Evolutionary conservation across 306 rosid genomes (phyloP).

Genomic region (Ormosia emarginata): DNA sequence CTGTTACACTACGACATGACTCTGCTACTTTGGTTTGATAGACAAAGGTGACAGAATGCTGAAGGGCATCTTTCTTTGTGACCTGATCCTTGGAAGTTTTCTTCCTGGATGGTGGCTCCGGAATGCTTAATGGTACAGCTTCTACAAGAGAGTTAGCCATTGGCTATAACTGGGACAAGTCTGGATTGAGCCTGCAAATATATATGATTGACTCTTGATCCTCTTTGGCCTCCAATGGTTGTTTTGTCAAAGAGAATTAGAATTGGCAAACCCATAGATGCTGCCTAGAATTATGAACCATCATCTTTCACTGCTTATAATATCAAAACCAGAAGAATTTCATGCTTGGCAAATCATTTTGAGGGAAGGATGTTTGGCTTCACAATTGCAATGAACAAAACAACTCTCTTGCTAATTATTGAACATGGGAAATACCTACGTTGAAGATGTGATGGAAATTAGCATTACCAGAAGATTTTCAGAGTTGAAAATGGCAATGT

Average conservation of each 20-base stretch:
- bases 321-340: conserved; percentile 7
- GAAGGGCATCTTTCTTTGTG: conserved; percentile 6
- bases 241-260: not conserved
- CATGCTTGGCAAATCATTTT: not conserved
- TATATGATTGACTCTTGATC: not conserved
- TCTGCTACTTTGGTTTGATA: conserved; percentile 45
- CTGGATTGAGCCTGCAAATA: conserved; percentile 10
- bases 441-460: not conserved
- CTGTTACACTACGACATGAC: conserved; percentile 16
- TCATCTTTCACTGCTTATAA: not conserved
- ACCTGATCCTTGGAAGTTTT: conserved; percentile 4
- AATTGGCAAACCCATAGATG: conserved; percentile 1
- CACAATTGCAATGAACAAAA: not conserved
- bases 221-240: conserved; percentile 9
- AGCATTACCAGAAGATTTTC: not conserved
- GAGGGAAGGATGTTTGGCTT: not conserved
- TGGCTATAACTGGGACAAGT: not conserved
- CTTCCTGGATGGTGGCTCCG: conserved; percentile 15
- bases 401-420: not conserved
- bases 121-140: conserved; percentile 24
- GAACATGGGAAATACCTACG: not conserved
- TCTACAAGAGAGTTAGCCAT: conserved; percentile 29
- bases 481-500: not conserved
- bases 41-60: conserved; percentile 28
- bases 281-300: conserved; percentile 6